phyloP scores from a whole-genome alignment of 805 yeast species.

The Yamadazyma sp. region DNA sequence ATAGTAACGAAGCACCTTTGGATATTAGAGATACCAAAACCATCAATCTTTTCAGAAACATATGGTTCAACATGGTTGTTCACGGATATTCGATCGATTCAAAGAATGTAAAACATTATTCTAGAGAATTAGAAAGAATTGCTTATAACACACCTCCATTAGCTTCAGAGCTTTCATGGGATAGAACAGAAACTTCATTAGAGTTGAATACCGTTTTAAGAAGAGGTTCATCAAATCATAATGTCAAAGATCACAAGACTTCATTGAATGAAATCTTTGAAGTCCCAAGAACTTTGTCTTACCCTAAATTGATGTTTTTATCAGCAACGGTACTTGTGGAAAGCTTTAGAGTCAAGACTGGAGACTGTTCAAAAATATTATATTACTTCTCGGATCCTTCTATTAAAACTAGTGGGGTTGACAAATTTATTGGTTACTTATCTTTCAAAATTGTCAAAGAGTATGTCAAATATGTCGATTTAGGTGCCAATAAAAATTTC shows the following conservation, averaged over 20 bases:
- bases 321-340: conserved; percentile 82
- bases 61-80: conserved; percentile 92
- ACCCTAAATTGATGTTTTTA: conserved; percentile 81
- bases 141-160: conserved; percentile 88
- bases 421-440: conserved; percentile 63
- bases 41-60: conserved; percentile 68
- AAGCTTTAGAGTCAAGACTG: conserved; percentile 70
- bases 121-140: conserved; percentile 54
- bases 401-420: conserved; percentile 56
- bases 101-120: conserved; percentile 46
- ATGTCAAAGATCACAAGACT: conserved; percentile 71
- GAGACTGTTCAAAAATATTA: conserved; percentile 75
- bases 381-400: conserved; percentile 87
- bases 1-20: conserved; percentile 40
- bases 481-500: conserved; percentile 54
- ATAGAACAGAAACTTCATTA: conserved; percentile 84
- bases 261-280: conserved; percentile 51
- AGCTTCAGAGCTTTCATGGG: conserved; percentile 76
- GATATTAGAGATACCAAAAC: conserved; percentile 45
- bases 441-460: conserved; percentile 57
- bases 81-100: conserved; percentile 80
- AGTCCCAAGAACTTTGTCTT: conserved; percentile 53
- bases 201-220: conserved; percentile 88
- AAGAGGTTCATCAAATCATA: conserved; percentile 82
- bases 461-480: conserved; percentile 50